A percentile compares a stretch with the other conserved stretches of the same genome.
Evolutionary conservation across 1,139 yeast genomes (phyloP).

Genomic region (Geotrichum siamense): DNA sequence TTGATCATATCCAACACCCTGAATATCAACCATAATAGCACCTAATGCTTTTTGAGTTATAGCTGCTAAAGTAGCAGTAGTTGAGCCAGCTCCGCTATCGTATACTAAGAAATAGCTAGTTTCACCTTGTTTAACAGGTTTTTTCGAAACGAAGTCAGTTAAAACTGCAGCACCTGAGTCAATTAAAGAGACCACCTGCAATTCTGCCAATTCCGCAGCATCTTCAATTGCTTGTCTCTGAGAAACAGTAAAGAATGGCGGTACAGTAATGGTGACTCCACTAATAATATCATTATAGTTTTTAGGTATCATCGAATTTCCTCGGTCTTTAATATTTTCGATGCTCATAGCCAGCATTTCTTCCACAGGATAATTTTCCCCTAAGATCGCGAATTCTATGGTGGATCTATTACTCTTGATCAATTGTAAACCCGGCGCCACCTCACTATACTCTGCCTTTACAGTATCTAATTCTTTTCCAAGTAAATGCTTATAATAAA

Average conservation of each 20-base stretch:
- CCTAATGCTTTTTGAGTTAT: constrained; percentile 33
- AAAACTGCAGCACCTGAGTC: constrained; percentile 93
- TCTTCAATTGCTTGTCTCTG: constrained; percentile 70
- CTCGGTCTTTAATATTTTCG: constrained; percentile 58
- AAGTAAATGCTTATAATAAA: constrained; percentile 61
- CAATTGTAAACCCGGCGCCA: constrained; percentile 58
- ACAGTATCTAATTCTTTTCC: constrained; percentile 51
- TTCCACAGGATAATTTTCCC: constrained; percentile 53
- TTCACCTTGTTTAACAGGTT: constrained; percentile 34
- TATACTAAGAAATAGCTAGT: constrained; percentile 64
- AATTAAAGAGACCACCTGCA: constrained; percentile 58
- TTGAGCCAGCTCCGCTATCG: constrained; percentile 92
- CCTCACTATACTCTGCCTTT: constrained; percentile 41
- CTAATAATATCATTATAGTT: constrained; percentile 37
- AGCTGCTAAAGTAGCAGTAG: constrained; percentile 76
- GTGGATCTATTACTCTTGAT: constrained; percentile 44
- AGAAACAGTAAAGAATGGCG: constrained; percentile 58
- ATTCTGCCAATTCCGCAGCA: constrained; percentile 64
- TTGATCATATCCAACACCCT: constrained; percentile 63
- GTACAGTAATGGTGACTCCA: constrained; percentile 71
- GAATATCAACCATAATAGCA: constrained; percentile 47
- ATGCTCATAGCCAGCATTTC: constrained; percentile 82
- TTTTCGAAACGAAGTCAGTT: constrained; percentile 56
- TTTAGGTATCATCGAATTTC: constrained; percentile 41
- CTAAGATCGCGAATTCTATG: constrained; percentile 46